phyloP scores from a whole-genome alignment of 768 basidiomycete species.

The Strobilomyces echinocephalus region DNA sequence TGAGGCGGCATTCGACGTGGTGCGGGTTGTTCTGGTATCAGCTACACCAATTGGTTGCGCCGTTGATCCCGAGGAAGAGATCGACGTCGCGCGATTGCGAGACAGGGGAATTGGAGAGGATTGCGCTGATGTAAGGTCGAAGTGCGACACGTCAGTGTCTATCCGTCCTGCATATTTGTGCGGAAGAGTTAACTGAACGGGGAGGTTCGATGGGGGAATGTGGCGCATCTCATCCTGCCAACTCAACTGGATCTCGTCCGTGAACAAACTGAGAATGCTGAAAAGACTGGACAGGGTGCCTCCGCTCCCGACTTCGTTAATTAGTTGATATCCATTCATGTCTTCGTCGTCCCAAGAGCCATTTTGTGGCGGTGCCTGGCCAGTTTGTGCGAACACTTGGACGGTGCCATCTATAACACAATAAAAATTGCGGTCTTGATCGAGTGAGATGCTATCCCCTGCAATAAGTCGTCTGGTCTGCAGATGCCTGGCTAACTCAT shows the following conservation, averaged over 20 bases:
- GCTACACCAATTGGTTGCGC: conserved; percentile 43
- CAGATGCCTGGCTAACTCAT: conserved; percentile 92
- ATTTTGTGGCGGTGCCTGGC: conserved; percentile 44
- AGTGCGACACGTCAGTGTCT: conserved; percentile 61
- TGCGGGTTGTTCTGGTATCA: conserved; percentile 4
- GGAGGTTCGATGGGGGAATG: conserved; percentile 24
- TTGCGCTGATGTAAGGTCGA: conserved; percentile 40
- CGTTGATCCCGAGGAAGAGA: conserved; percentile 68
- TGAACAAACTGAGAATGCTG: conserved; percentile 94
- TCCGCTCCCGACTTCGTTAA: conserved; percentile 94
- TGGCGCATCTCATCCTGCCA: conserved; percentile 68
- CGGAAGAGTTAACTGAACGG: conserved; percentile 19
- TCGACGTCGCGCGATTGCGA: conserved; percentile 47
- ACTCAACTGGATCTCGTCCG: conserved; percentile 86
- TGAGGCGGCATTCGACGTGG: conserved; percentile 18
- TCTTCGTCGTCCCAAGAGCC: conserved; percentile 77
- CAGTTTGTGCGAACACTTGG: conserved; percentile 81
- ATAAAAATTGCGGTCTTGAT: conserved; percentile 93
- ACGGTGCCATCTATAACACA: conserved; percentile 98
- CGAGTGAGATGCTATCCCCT: conserved; percentile 88
- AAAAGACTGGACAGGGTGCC: conserved; percentile 95
- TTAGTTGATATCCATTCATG: conserved; percentile 91
- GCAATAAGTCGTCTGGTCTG: conserved; percentile 95
- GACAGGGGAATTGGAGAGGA: conserved; percentile 25
- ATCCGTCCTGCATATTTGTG: conserved; percentile 35